Conservation (phyloP, 2,329 filamentous ascomycete genomes). For the Fusarium sp. region DNA sequence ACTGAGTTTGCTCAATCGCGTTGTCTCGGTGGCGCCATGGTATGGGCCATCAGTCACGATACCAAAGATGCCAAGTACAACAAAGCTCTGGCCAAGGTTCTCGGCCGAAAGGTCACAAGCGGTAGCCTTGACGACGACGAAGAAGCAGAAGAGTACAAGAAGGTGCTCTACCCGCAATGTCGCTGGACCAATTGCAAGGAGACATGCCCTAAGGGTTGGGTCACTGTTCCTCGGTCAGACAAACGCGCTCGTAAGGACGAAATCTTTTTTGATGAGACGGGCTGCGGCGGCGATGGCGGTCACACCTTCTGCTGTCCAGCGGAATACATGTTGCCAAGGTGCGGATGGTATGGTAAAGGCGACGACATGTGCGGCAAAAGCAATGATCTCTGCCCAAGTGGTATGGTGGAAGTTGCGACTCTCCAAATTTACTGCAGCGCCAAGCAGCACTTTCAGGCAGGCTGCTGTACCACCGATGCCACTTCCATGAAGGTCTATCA, state of each 20-base stretch:
- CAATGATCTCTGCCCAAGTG: too few species aligned
- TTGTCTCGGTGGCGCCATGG: constrained; percentile 32
- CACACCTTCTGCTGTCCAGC: neutral
- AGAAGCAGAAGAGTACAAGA: neutral
- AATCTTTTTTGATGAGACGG: neutral
- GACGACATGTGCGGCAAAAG: too few species aligned
- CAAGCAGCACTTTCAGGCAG: too few species aligned
- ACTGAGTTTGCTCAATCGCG: constrained; percentile 8
- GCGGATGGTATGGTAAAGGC: too few species aligned
- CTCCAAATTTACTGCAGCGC: too few species aligned
- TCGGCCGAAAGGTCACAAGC: too few species aligned
- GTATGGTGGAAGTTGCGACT: too few species aligned
- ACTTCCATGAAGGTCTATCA: too few species aligned
- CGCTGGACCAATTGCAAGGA: neutral
- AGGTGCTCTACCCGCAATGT: neutral
- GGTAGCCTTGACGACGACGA: too few species aligned
- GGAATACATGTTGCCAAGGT: too few species aligned
- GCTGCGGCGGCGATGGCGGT: neutral
- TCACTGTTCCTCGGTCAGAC: neutral
- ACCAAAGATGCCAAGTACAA: neutral
- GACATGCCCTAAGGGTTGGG: neutral
- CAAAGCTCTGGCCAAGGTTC: neutral
- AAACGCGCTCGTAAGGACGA: neutral
- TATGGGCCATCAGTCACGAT: neutral
- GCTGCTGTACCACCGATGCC: too few species aligned